phyloP scores from a whole-genome alignment of 805 yeast genomes.

The Ogataea paradorogensis region DNA sequence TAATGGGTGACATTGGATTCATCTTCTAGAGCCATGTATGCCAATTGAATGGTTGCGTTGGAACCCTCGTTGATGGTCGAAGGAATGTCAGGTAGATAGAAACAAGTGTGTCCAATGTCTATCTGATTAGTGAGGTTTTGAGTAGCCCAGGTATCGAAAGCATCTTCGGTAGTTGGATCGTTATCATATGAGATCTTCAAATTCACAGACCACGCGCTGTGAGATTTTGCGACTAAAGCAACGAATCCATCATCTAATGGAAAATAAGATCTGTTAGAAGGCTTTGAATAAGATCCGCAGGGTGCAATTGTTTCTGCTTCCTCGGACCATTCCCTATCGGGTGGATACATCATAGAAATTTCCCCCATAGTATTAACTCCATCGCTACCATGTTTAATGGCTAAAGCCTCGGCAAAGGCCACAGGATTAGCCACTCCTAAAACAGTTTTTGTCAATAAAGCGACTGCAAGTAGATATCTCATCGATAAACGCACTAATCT shows the following conservation, averaged over 20 bases:
- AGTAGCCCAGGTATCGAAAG: slow-evolving; percentile 38
- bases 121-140: slow-evolving; percentile 40
- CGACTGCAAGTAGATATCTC: slow-evolving; percentile 12
- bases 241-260: slow-evolving; percentile 47
- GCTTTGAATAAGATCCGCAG: slow-evolving; percentile 40
- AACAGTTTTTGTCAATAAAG: slow-evolving; percentile 16
- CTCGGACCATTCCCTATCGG: slow-evolving; percentile 44
- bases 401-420: slow-evolving; percentile 33
- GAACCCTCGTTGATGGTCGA: slow-evolving; percentile 37
- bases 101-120: slow-evolving; percentile 46
- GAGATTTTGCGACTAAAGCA: slow-evolving; percentile 43
- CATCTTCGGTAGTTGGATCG: slow-evolving; percentile 39
- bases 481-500: slow-evolving; percentile 3
- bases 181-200: slow-evolving; percentile 39
- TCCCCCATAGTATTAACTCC: slow-evolving; percentile 40
- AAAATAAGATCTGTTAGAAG: slow-evolving; percentile 41
- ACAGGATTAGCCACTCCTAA: slow-evolving; percentile 27
- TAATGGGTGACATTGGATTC: slow-evolving; percentile 39
- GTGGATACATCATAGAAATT: slow-evolving; percentile 40
- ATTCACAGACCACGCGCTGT: slow-evolving; percentile 38
- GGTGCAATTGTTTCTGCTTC: slow-evolving; percentile 45
- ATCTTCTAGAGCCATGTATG: slow-evolving; percentile 43
- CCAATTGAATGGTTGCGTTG: slow-evolving; percentile 44
- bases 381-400: slow-evolving; percentile 37
- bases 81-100: slow-evolving; percentile 43